Base-by-base conservation (phyloP, 2,329 filamentous ascomycete species). In the Ceratocystis variospora region DNA sequence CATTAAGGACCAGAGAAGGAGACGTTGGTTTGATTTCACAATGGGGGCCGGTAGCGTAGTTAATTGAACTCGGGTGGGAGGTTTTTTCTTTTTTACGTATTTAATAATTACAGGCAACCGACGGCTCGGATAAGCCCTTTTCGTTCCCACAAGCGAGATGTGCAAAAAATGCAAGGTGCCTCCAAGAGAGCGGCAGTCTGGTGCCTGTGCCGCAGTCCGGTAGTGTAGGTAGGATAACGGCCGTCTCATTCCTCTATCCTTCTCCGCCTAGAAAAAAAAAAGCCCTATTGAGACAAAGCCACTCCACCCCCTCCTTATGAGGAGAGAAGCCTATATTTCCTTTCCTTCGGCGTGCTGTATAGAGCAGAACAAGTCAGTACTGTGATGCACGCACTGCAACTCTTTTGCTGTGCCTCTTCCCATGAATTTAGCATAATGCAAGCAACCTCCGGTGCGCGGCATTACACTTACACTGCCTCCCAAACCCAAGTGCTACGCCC, bases 381-480 rank as follows among this genome's bases (percentile, higher is more conserved):
- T 53, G 25, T 33, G 22, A 17, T 55, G 53, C 17, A 17, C 31
- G 28, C 17, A 33, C 53, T n/a, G 15, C 50, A 55, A 22, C 37
- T 41, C 37, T 50, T 19, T 50, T 53, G 48, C 48, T 59, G 55
- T 59, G 55, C 55, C 55, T 37, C 55, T 59, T 37, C 55, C 12
- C 25, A 59, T 59, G 15, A 2, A 59, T 59, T 59, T 59, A 59
- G 55, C 15, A 59, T 37, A 59, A 59, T 59, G 28, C 33, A 41
- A 41, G 37, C 37, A 41, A 22, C 19, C 55, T 37, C 31, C 55
- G 55, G 28, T 10, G 55, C 15, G 15, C 25, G 6, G 55, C 10
- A 59, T n/a, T 37, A 59, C 28, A 59, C 31, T 37, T 59, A 59
- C 28, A 59, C 55, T 59, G 55, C 55, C 55, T 53, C 48, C 7